These are phyloP conservation scores for Naganishia randhawae DNA, from an alignment of 768 basidiomycete species.

Conservation along the genomic window DNA sequence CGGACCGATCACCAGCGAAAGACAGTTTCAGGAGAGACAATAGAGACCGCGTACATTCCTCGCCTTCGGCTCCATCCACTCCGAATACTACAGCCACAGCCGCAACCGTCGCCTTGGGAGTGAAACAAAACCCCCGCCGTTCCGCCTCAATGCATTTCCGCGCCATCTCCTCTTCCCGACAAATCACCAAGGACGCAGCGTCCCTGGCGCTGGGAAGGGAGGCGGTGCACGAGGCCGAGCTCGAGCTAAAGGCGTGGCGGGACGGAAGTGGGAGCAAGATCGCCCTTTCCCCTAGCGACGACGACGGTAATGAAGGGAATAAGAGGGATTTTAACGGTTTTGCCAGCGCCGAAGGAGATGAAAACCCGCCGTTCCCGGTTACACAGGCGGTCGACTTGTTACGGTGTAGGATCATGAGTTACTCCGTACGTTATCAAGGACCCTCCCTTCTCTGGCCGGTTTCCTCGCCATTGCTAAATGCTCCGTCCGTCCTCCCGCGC, in stretches of 20 bases:
- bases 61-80: background rate
- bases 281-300: no score
- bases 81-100: background rate
- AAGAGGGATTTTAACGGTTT: no score
- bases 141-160: background rate
- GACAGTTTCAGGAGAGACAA: background rate
- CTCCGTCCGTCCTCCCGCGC: conserved; percentile 62
- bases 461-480: background rate
- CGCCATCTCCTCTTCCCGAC: background rate
- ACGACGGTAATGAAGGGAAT: background rate
- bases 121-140: background rate
- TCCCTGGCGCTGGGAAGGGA: conserved; percentile 71
- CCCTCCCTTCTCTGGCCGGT: background rate
- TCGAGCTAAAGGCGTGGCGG: conserved; percentile 77
- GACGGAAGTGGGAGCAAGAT: background rate
- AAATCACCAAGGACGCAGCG: conserved; percentile 33
- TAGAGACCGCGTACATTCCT: no score
- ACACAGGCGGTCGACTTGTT: conserved; percentile 57
- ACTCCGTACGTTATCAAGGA: conserved; percentile 43
- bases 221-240: conserved; percentile 84
- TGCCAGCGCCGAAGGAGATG: conserved; percentile 25
- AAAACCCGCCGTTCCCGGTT: conserved; percentile 38
- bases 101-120: no score
- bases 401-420: conserved; percentile 59
- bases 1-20: conserved; percentile 1